phyloP scores from a whole-genome alignment of 257 asterid genomes.

The Lavandula angustifolia region DNA sequence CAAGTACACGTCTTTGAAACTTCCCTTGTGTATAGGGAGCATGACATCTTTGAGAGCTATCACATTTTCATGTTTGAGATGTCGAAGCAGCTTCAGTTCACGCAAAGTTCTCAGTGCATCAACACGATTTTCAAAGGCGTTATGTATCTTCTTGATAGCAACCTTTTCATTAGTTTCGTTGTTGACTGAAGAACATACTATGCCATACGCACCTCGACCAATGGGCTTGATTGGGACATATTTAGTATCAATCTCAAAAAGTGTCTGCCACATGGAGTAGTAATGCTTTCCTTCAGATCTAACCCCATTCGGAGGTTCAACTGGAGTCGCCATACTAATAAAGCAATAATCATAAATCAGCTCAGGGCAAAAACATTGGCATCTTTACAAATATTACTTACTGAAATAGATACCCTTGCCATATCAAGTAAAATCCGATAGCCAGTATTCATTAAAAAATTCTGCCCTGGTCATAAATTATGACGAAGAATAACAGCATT shows the following conservation, averaged over 20 bases:
- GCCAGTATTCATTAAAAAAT: conserved; percentile 5
- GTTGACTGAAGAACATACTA: conserved; percentile 65
- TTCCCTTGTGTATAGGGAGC: conserved; percentile 57
- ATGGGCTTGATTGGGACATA: conserved; percentile 72
- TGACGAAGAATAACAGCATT: neutral
- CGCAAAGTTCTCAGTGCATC: conserved; percentile 67
- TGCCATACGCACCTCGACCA: conserved; percentile 73
- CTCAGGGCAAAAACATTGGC: conserved; percentile 2
- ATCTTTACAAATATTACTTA: neutral
- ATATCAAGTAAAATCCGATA: conserved; percentile 3
- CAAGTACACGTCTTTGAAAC: conserved; percentile 65
- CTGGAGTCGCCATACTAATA: conserved; percentile 66
- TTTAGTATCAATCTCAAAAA: conserved; percentile 63
- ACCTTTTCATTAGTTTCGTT: conserved; percentile 63
- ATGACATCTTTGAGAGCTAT: conserved; percentile 64
- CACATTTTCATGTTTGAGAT: conserved; percentile 66
- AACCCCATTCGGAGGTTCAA: conserved; percentile 67
- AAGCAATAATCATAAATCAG: conserved; percentile 17
- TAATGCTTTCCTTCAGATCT: conserved; percentile 56
- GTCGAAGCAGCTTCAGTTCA: conserved; percentile 66
- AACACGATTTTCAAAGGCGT: conserved; percentile 61
- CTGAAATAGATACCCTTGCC: neutral
- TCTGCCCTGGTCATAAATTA: neutral
- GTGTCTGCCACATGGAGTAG: conserved; percentile 66
- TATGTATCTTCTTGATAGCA: conserved; percentile 65